A percentile compares a stretch with the other conserved stretches of the same genome.
Evolutionary conservation across 2,329 filamentous ascomycete genomes (phyloP).

Genomic region (Claviceps spartinae): DNA sequence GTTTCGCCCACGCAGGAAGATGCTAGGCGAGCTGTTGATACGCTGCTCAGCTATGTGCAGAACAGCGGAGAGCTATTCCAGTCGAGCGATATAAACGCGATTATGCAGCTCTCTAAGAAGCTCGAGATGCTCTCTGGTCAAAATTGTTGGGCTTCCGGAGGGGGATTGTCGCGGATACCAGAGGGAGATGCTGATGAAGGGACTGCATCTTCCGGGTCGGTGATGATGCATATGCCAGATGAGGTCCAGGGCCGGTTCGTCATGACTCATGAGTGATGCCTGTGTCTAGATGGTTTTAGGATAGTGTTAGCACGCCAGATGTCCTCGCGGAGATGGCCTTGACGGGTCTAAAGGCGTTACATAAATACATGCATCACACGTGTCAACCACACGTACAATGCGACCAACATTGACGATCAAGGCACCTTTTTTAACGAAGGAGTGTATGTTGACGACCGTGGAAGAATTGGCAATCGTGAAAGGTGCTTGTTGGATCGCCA

Average conservation of each 20-base stretch:
- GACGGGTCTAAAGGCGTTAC: too few relatives aligned
- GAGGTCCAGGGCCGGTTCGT: slow-evolving; percentile 2
- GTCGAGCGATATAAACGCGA: slow-evolving; percentile 60
- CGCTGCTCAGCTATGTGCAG: slow-evolving; percentile 70
- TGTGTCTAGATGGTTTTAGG: too few relatives aligned
- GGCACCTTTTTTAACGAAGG: too few relatives aligned
- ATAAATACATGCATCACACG: too few relatives aligned
- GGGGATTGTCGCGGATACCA: slow-evolving; percentile 40
- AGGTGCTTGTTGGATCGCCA: too few relatives aligned
- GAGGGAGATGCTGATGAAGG: slow-evolving; percentile 41
- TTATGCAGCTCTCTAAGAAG: slow-evolving; percentile 77
- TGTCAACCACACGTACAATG: too few relatives aligned
- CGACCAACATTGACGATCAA: too few relatives aligned
- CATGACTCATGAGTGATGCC: too few relatives aligned
- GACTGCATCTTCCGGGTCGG: slow-evolving; percentile 14
- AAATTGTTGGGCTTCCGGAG: slow-evolving; percentile 22
- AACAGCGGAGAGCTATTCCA: slow-evolving; percentile 53
- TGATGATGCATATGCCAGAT: slow-evolving; percentile 18
- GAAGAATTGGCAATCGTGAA: too few relatives aligned
- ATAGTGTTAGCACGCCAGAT: too few relatives aligned
- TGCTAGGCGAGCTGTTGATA: slow-evolving; percentile 66
- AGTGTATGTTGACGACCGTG: too few relatives aligned
- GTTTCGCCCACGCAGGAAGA: slow-evolving; percentile 71
- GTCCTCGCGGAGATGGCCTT: too few relatives aligned
- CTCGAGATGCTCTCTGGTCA: slow-evolving; percentile 52